Conservation (phyloP, 257 asterid genomes). For the Osmanthus fragrans region DNA sequence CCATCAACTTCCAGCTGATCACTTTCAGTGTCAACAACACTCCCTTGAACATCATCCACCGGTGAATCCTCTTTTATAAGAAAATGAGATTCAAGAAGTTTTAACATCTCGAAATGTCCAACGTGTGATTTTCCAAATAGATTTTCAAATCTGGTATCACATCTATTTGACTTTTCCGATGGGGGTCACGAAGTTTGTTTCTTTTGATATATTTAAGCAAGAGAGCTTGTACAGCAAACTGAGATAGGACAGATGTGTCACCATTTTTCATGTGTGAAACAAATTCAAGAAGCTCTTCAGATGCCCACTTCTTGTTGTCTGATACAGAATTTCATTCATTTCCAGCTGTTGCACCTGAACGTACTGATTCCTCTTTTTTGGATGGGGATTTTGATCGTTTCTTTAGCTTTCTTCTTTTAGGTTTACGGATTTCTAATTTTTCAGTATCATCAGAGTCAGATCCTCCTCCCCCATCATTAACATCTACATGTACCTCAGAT, state of each 20-base stretch:
- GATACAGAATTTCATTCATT: conserved; percentile 42
- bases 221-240: conserved; percentile 93
- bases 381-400: conserved; percentile 54
- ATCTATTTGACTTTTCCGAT: conserved; percentile 83
- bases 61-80: conserved; percentile 69
- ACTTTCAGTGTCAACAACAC: conserved; percentile 87
- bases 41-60: conserved; percentile 80
- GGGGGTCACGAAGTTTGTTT: conserved; percentile 95
- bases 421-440: conserved; percentile 51
- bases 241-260: conserved; percentile 69
- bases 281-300: conserved; percentile 87
- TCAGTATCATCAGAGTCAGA: conserved; percentile 68
- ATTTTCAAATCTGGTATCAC: conserved; percentile 82
- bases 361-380: conserved; percentile 37
- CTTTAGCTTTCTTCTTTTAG: conserved; percentile 64
- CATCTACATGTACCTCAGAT: conserved; percentile 47
- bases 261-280: conserved; percentile 95
- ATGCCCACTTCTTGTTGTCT: conserved; percentile 78
- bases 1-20: conserved; percentile 64
- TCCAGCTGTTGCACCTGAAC: conserved; percentile 35
- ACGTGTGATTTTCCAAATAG: conserved; percentile 93
- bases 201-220: conserved; percentile 83
- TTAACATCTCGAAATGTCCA: conserved; percentile 99
- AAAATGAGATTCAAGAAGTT: conserved; percentile 96
- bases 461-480: conserved; percentile 61